Evolutionary conservation across 2,329 filamentous ascomycete genomes (phyloP).

Genomic region (Fusarium neocosmosporiellum): DNA sequence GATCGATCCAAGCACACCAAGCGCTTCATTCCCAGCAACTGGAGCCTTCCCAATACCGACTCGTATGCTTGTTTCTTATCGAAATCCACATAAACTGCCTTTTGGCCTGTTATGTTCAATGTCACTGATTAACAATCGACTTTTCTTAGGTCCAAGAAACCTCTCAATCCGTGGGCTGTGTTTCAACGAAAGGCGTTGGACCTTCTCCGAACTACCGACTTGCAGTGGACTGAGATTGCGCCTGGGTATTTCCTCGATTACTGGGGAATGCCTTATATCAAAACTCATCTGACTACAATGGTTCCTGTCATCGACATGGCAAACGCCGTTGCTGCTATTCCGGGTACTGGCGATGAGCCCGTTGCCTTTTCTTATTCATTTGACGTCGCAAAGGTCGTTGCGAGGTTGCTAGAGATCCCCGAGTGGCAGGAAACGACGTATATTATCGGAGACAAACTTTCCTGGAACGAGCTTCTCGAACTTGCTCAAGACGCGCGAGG

Average conservation of each 20-base stretch:
- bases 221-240: background rate
- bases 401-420: background rate
- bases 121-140: background rate
- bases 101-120: background rate
- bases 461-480: background rate
- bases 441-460: background rate
- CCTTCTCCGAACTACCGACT: background rate
- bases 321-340: background rate
- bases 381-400: background rate
- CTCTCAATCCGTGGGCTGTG: conserved; percentile 5
- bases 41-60: conserved; percentile 7
- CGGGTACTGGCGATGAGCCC: background rate
- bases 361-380: background rate
- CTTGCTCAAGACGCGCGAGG: background rate
- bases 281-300: background rate
- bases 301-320: background rate
- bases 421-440: background rate
- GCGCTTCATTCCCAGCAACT: conserved; percentile 20
- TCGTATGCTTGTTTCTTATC: background rate
- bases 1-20: conserved; percentile 8
- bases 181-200: conserved; percentile 1
- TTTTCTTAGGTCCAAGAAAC: background rate
- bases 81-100: background rate
- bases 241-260: background rate
- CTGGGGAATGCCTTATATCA: background rate